Base-by-base conservation (phyloP, 208 protist genomes). In the Angomonas ambiguus region DNA sequence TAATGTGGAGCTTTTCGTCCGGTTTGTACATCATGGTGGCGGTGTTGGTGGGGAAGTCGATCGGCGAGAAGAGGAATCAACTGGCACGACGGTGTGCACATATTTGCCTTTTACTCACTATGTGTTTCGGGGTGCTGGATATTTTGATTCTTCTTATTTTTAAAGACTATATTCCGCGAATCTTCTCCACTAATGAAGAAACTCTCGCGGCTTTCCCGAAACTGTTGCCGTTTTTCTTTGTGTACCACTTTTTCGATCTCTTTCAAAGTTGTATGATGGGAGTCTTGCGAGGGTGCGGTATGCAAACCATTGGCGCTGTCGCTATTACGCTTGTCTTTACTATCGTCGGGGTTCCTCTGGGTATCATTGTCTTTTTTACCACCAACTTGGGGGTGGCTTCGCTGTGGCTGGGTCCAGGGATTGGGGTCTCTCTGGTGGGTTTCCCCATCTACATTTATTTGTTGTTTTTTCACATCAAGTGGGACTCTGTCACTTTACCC, bases 191-290 rank as follows among this genome's bases (percentile, higher is more conserved):
- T 61, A 77, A 79, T 59, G 28, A 62, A 0, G 57, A 68, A 11
- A 79, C 83, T 35, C 41, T 77, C 8, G 32, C 20, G 22, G 65
- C 83, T 22, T 82, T 79, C 68, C 32, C 58, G 22, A 65, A 32
- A 18, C 51, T 91, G 41, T 65, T 87, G 1, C 63, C 45, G 0
- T 79, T 72, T 53, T 88, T 85, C 55, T 31, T 70, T 0, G 55
- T 82, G 10, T 94, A 88, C 61, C 85, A 94, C 69, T 63, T 85
- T 31, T 85, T 87, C 48, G 88, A 94, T 62, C 70, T 67, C 32
- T 31, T 87, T 11, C 88, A 94, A 65, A 91, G 85, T 55, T 80
- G 70, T 67, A 87, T 94, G 80, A 90, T 91, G 84, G 88, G 88
- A 13, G 71, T 94, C 13, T 60, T 94, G 56, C 82, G 85, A 18